phyloP scores from a whole-genome alignment of 75 land plant genomes.

The Ceratopteris richardii region DNA sequence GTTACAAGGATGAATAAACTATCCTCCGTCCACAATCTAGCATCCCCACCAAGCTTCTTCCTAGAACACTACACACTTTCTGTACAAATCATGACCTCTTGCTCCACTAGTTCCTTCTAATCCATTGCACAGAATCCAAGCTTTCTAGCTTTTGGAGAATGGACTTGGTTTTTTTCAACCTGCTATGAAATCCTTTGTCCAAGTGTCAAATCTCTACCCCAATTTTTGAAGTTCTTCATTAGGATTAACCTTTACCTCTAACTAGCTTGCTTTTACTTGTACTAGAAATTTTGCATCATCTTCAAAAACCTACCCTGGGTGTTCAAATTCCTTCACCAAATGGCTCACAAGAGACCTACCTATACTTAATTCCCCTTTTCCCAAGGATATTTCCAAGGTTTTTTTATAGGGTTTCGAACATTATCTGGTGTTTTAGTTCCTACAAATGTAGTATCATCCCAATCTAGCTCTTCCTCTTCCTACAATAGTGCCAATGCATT shows the following conservation, averaged over 20 bases:
- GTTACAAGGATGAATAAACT: no score
- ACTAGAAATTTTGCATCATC: conserved; percentile 62
- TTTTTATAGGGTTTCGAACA: conserved; percentile 18
- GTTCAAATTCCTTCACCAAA: conserved; percentile 72
- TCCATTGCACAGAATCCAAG: conserved; percentile 32
- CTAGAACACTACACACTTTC: no score
- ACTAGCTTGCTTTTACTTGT: conserved; percentile 46
- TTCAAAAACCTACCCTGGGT: conserved; percentile 57
- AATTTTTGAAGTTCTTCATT: conserved; percentile 59
- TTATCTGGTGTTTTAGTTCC: conserved; percentile 54
- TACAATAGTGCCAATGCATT: conserved; percentile 17
- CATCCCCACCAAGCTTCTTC: no score
- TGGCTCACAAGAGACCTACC: conserved; percentile 32
- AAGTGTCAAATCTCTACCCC: conserved; percentile 55
- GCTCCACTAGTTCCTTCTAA: conserved; percentile 76
- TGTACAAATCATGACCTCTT: conserved; percentile 17
- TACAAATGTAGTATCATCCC: conserved; percentile 51
- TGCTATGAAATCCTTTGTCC: conserved; percentile 83
- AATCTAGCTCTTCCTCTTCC: conserved; percentile 46
- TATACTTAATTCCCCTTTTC: conserved; percentile 40
- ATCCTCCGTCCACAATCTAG: no score
- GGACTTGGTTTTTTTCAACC: conserved; percentile 63
- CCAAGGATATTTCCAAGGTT: conserved; percentile 10
- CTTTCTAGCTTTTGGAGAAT: conserved; percentile 55
- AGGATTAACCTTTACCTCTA: conserved; percentile 37